These are phyloP conservation scores for Carex arenaria DNA, from an alignment of 202 grass and related monocot genomes.

Conservation along the genomic window DNA sequence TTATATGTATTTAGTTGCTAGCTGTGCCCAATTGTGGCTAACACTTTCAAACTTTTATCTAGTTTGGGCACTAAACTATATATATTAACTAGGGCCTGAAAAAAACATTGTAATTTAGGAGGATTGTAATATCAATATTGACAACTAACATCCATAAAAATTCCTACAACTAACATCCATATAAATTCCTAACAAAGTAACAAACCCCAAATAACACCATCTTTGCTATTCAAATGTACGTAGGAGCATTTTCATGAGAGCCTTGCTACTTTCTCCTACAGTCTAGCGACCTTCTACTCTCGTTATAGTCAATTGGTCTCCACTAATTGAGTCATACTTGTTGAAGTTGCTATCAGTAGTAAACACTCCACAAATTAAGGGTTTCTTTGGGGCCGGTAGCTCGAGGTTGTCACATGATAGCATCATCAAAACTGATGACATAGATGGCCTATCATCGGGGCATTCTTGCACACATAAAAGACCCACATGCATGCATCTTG, in stretches of 20 bases:
- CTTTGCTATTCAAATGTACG: neutral
- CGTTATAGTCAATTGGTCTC: constrained; percentile 1
- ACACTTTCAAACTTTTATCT: too few species aligned
- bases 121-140: neutral
- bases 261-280: neutral
- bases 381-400: neutral
- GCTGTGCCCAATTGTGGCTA: too few species aligned
- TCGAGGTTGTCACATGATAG: neutral
- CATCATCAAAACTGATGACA: neutral
- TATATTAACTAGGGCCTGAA: too few species aligned
- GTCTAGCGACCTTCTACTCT: neutral
- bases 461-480: constrained; percentile 25
- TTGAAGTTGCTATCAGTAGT: neutral
- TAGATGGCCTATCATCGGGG: constrained; percentile 13
- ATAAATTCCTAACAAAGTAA: neutral
- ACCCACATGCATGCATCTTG: constrained; percentile 15
- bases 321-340: neutral
- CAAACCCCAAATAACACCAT: neutral
- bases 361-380: too few species aligned
- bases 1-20: too few species aligned
- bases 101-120: too few species aligned
- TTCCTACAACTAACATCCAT: neutral
- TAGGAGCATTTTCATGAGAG: neutral
- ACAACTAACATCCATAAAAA: neutral
- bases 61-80: too few species aligned